Base-by-base conservation (phyloP, 2,329 filamentous ascomycete species). In the Clarireedia monteithiana region DNA sequence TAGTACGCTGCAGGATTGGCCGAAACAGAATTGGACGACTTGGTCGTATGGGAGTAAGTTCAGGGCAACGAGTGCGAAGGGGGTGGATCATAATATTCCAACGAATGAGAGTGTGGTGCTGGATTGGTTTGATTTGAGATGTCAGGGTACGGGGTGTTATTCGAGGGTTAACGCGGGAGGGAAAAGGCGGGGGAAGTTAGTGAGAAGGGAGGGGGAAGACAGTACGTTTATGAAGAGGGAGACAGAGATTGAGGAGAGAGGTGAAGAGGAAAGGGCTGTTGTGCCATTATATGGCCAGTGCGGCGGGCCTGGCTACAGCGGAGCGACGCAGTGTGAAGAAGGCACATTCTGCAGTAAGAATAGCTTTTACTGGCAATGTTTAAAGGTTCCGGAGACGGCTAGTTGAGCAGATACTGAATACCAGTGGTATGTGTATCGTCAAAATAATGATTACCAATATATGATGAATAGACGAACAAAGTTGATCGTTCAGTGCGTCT, bases 1-100 rank as follows among this genome's bases (percentile, higher is more conserved):
- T n/a, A 56, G 57, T 27, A 64, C 53, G 1, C 15, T 47, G n/a
- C 2, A 59, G 6, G 59, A 68, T 54, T 62, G 62, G 27, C 67
- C 68, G 5, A 57, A 63, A 6, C n/a, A 34, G 1, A 61, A 60
- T 4, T 73, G 62, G 62, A 66, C 61, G 14, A 66, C 62, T 12
- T 59, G 58, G 50, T 39, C 58, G 3, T 66, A 65, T 49, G 63
- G 65, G 14, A 20, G 51, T 10, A 56, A 48, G 24, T 63, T 66
- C 26, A 51, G 56, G 10, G 64, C 62, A 1, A 63, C 60, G 3
- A 60, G 45, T 38, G 63, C 60, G 0, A 6, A 15, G 9, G 58
- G 58, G 0, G 62, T 66, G 2, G 59, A 57, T 14, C 64, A 66
- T 58, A 58, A 62, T 50, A 64, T 66, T 24, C 58, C 57, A 17